Percentiles rank a stretch among this genome's conserved stretches.
phyloP scores from a whole-genome alignment of 1,284 basidiomycete species.

The Cutaneotrichosporon spelunceum region DNA sequence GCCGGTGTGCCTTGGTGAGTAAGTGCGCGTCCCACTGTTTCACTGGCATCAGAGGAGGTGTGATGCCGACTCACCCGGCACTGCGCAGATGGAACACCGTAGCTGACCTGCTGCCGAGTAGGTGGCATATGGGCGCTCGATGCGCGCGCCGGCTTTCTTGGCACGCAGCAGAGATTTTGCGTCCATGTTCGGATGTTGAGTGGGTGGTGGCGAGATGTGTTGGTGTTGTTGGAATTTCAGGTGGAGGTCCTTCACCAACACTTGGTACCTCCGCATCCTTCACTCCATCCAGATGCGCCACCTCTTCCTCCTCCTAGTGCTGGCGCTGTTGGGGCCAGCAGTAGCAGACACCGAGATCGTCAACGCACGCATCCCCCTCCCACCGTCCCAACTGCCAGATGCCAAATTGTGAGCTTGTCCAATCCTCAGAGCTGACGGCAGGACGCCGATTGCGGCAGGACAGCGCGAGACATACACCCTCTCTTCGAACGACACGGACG shows the following conservation, averaged over 20 bases:
- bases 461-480: constrained; percentile 2
- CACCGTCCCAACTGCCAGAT: not conserved
- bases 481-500: constrained; percentile 17
- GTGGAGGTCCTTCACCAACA: not conserved
- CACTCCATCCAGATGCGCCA: not conserved
- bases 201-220: not conserved
- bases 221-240: constrained; percentile 1
- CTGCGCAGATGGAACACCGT: constrained; percentile 48
- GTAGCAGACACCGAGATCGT: constrained; percentile 43
- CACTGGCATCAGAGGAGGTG: too few species aligned
- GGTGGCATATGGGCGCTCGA: constrained; percentile 46
- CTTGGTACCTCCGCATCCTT: not conserved
- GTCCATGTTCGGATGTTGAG: constrained; percentile 29
- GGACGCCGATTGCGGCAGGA: not conserved
- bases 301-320: not conserved
- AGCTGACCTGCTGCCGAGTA: constrained; percentile 44
- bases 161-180: constrained; percentile 50
- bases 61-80: too few species aligned
- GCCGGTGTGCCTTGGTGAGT: constrained; percentile 50
- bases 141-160: constrained; percentile 46
- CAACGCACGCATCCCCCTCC: constrained; percentile 36
- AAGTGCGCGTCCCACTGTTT: constrained; percentile 52
- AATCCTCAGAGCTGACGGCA: not conserved
- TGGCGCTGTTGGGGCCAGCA: constrained; percentile 7
- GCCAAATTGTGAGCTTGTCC: not conserved